A percentile compares a stretch with the other conserved stretches of the same genome.
These are phyloP conservation scores for Globisporangium apiculatum DNA, from an alignment of 352 stramenopile species.

Conservation along the genomic window DNA sequence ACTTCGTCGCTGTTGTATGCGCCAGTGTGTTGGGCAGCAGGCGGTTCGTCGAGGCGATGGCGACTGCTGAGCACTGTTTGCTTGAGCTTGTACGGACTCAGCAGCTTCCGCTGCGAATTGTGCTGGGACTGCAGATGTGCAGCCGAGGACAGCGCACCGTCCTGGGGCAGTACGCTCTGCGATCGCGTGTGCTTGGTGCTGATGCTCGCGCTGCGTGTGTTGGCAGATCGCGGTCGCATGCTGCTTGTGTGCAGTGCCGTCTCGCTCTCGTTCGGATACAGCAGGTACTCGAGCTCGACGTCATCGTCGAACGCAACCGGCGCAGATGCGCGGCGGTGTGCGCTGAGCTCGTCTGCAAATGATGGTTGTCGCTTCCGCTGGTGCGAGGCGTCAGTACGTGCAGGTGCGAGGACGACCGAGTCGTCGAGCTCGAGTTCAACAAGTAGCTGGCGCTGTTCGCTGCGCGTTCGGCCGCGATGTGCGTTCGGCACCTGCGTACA, in stretches of 20 bases:
- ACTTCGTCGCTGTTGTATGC: not conserved
- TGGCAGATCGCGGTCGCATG: constrained; percentile 7
- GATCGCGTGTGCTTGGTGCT: not conserved
- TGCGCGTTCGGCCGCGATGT: constrained; percentile 9
- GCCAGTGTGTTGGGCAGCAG: no score
- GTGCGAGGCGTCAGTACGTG: not conserved
- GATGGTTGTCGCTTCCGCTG: not conserved
- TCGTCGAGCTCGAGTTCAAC: constrained; percentile 67
- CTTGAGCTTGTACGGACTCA: constrained; percentile 61
- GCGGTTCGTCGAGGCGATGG: not conserved
- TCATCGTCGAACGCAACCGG: not conserved
- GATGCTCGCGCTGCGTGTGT: not conserved
- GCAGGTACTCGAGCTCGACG: not conserved
- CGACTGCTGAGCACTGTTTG: constrained; percentile 40
- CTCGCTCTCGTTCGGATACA: not conserved
- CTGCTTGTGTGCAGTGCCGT: constrained; percentile 7
- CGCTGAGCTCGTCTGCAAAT: not conserved
- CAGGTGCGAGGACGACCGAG: constrained; percentile 17
- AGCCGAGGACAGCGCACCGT: no score
- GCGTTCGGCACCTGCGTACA: not conserved
- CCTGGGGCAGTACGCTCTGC: not conserved
- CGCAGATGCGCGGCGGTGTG: not conserved
- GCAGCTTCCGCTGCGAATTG: constrained; percentile 19
- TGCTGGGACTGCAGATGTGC: not conserved
- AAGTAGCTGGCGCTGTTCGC: constrained; percentile 36